Evolutionary conservation across 352 stramenopile genomes (phyloP).

Genomic region (Phytophthora pluvialis): DNA sequence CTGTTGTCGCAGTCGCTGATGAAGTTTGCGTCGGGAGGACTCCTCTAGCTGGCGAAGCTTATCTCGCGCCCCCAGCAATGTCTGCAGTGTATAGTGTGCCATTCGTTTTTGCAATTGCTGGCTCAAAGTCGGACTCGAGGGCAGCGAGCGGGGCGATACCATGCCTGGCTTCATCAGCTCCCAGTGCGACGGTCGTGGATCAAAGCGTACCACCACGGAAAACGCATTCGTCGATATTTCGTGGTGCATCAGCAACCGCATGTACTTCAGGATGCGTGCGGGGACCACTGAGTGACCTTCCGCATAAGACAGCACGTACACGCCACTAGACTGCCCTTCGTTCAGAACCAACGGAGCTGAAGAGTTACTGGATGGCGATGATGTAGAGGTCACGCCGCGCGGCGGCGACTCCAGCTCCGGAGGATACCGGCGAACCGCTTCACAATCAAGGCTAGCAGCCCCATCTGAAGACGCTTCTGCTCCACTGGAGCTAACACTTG

Average conservation of each 20-base stretch:
- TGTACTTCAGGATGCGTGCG: conserved; percentile 85
- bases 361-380: conserved; percentile 19
- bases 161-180: conserved; percentile 81
- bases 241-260: conserved; percentile 87
- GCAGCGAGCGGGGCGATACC: conserved; percentile 77
- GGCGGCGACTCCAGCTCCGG: conserved; percentile 21
- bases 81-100: conserved; percentile 79
- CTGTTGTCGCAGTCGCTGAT: conserved; percentile 19
- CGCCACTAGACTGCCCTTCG: conserved; percentile 40
- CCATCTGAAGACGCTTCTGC: conserved; percentile 9
- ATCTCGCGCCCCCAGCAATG: conserved; percentile 59
- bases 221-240: conserved; percentile 87
- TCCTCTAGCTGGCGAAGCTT: conserved; percentile 68
- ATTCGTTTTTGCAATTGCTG: conserved; percentile 77
- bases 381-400: conserved; percentile 5
- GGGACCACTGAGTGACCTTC: conserved; percentile 77
- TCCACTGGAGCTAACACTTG: conserved; percentile 15
- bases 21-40: conserved; percentile 43
- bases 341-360: conserved; percentile 28
- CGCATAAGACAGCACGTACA: conserved; percentile 83
- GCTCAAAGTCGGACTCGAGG: conserved; percentile 76
- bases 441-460: background rate
- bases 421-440: conserved; percentile 15
- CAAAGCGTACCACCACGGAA: conserved; percentile 79
- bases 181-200: conserved; percentile 73